Percentiles rank a stretch among this genome's conserved stretches.
These are phyloP conservation scores for Phyllosticta ampelicida DNA, from an alignment of 2,329 filamentous ascomycete genomes.

Conservation along the genomic window DNA sequence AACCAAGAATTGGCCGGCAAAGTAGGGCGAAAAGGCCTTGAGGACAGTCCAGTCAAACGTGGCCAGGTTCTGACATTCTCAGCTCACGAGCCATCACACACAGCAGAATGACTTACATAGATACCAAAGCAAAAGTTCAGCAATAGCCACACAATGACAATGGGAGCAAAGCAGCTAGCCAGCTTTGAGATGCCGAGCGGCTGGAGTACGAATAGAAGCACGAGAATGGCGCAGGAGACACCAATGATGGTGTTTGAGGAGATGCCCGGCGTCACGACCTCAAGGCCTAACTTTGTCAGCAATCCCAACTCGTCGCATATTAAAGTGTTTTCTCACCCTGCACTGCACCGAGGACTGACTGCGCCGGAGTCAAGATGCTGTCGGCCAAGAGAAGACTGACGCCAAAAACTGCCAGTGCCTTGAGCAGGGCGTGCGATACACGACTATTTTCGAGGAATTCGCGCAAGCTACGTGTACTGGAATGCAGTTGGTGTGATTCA, in stretches of 20 bases:
- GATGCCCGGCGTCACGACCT: slow-evolving; percentile 48
- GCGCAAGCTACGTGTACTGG: slow-evolving; percentile 43
- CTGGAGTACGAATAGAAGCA: slow-evolving; percentile 53
- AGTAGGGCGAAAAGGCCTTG: slow-evolving; percentile 45
- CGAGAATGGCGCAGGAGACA: slow-evolving; percentile 52
- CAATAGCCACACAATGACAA: slow-evolving; percentile 56
- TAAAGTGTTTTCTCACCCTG: slow-evolving; percentile 38
- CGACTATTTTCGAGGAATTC: slow-evolving; percentile 47
- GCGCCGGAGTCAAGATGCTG: slow-evolving; percentile 57
- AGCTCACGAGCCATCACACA: not conserved
- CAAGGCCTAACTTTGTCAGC: slow-evolving; percentile 22
- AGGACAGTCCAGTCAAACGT: slow-evolving; percentile 39
- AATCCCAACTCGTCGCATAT: not conserved
- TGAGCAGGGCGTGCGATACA: slow-evolving; percentile 43
- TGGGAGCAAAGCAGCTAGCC: slow-evolving; percentile 51
- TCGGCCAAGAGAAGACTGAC: slow-evolving; percentile 59
- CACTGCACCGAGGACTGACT: slow-evolving; percentile 59
- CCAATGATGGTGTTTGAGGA: slow-evolving; percentile 48
- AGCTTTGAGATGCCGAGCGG: slow-evolving; percentile 54
- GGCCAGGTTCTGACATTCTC: slow-evolving; percentile 27
- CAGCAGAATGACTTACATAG: slow-evolving; percentile 32
- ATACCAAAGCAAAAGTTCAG: slow-evolving; percentile 55
- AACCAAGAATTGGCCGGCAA: slow-evolving; percentile 50
- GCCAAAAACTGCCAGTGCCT: slow-evolving; percentile 52
- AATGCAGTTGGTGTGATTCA: slow-evolving; percentile 44